Conservation (phyloP, 106 monocot genomes). For the Triglochin maritima region DNA sequence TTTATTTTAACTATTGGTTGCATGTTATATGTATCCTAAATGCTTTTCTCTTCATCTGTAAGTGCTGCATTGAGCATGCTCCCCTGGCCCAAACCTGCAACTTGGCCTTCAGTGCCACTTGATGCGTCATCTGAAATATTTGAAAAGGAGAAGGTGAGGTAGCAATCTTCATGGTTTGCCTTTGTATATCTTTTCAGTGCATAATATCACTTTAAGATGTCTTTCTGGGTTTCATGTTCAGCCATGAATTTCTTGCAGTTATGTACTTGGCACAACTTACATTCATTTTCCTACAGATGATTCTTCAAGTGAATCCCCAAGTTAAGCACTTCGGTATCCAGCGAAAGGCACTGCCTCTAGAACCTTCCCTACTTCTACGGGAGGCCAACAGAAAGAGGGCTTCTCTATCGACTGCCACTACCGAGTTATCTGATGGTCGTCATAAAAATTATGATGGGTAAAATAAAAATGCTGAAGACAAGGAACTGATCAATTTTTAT, state of each 20-base stretch:
- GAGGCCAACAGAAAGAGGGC: slow-evolving; percentile 95
- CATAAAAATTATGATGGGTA: slow-evolving; percentile 44
- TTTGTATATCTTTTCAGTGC: not conserved
- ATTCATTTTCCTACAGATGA: slow-evolving; percentile 35
- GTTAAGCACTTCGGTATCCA: slow-evolving; percentile 75
- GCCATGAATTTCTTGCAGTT: too few relatives aligned
- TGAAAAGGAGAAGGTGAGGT: slow-evolving; percentile 84
- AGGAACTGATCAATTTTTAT: too few relatives aligned
- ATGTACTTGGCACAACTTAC: not conserved
- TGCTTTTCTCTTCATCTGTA: slow-evolving; percentile 4
- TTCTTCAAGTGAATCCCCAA: slow-evolving; percentile 55
- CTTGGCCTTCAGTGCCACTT: slow-evolving; percentile 67
- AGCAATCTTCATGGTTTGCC: not conserved
- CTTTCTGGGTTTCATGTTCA: too few relatives aligned
- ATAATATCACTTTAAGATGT: not conserved
- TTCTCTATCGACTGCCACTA: slow-evolving; percentile 79
- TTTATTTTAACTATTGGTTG: not conserved
- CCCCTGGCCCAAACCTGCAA: slow-evolving; percentile 96
- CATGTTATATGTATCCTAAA: not conserved
- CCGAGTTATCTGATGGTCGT: slow-evolving; percentile 47
- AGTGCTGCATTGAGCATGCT: slow-evolving; percentile 99
- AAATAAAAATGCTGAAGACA: slow-evolving; percentile 9
- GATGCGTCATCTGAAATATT: slow-evolving; percentile 72
- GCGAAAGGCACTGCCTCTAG: slow-evolving; percentile 80
- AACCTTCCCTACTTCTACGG: slow-evolving; percentile 86